A percentile compares a stretch with the other conserved stretches of the same genome.
Conservation (phyloP, 257 asterid genomes). For the Petrea volubilis region DNA sequence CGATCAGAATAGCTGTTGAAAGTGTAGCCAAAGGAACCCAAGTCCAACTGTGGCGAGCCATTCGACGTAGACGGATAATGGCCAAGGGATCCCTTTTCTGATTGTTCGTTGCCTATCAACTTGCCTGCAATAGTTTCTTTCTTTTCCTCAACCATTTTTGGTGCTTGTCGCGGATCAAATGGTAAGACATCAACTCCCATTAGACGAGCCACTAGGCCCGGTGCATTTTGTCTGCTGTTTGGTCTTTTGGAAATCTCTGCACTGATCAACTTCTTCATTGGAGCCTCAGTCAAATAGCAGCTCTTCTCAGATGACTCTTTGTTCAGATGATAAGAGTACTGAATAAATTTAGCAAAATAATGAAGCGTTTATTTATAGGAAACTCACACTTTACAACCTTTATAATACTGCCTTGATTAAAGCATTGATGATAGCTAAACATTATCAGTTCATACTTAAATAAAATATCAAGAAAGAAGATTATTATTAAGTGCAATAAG, state of each 20-base stretch:
- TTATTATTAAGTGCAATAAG: neutral
- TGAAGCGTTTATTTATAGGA: neutral
- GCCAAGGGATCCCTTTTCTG: constrained; percentile 35
- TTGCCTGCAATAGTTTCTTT: constrained; percentile 29
- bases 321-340: constrained; percentile 46
- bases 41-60: constrained; percentile 38
- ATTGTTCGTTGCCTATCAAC: constrained; percentile 30
- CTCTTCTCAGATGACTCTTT: constrained; percentile 45
- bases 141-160: constrained; percentile 33
- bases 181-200: constrained; percentile 85
- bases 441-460: constrained; percentile 7
- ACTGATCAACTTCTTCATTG: constrained; percentile 65
- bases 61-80: constrained; percentile 28
- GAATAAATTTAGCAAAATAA: constrained; percentile 25
- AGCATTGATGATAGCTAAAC: neutral
- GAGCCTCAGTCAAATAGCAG: constrained; percentile 53
- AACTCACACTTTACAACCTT: constrained; percentile 7
- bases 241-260: constrained; percentile 63
- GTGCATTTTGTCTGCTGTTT: constrained; percentile 46
- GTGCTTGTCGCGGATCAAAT: constrained; percentile 40
- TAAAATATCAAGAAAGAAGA: neutral
- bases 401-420: neutral
- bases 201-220: constrained; percentile 78
- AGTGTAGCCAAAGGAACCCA: constrained; percentile 31
- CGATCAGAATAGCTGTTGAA: constrained; percentile 35